Base-by-base conservation (phyloP, 441 rosid species). In the Adansonia grandidieri region DNA sequence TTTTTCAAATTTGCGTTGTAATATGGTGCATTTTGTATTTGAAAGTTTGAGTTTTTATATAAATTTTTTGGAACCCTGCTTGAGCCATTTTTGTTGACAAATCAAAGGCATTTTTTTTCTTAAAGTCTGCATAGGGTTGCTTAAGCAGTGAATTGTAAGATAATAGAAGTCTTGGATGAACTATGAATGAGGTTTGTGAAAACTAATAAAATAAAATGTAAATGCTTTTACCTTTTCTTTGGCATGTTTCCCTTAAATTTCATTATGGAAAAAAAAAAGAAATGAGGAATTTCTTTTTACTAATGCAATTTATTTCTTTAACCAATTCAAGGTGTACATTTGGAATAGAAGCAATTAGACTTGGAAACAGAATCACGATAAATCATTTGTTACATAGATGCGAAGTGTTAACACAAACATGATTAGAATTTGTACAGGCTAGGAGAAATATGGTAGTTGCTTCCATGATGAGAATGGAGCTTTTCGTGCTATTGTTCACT, bases 281-380 rank as follows among this genome's bases (percentile, higher is more conserved):
- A 56, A n/a, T 15, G 20, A 56, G 7, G 9, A 45, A 56, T 56
- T 56, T 28, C 5, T 10, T 28, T 22, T 28, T 63, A 14, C 45
- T 11, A 28, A 28, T 63, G 68, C 68, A 63, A 63, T 28, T 63
- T 14, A 1, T 63, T 24, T 13, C 32, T 9, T 58, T 6, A 57
- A 24, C 42, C 14, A 62, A 62, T 24, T 4, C 40, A 22, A 60
- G 8, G 9, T 60, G 14, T 60, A 9, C 13, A 62, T 62, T 24
- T 24, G 24, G 42, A 28, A 62, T 42, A 62, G 73, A 88, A 83
- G 56, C 62, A 17, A 57, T 11, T 9, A 17, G 58, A 56, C 28
- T 19, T 20, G 14, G 11, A 58, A 58, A 58, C 2, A 58, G 13
- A 20, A 58, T 58, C 63, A 58, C 13, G 2, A 58, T 19, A 19